These are phyloP conservation scores for Russula earlei DNA, from an alignment of 768 basidiomycete genomes.

Conservation along the genomic window DNA sequence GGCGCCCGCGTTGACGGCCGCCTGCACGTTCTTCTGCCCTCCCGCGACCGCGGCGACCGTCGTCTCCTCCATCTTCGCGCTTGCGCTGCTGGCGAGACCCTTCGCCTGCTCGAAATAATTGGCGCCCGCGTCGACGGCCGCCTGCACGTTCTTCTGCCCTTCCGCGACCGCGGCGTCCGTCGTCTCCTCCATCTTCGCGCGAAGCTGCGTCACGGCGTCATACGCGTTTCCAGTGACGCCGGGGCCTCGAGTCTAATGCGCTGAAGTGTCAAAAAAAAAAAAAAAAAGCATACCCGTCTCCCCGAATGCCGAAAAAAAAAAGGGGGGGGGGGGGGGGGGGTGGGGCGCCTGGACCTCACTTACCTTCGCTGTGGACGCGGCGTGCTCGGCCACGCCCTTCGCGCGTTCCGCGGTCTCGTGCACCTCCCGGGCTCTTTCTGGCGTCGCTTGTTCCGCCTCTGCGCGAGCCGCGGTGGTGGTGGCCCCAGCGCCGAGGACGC, in stretches of 20 bases:
- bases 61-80: conserved; percentile 27
- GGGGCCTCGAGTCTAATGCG: conserved; percentile 6
- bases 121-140: conserved; percentile 35
- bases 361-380: conserved; percentile 46
- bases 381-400: conserved; percentile 40
- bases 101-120: conserved; percentile 50
- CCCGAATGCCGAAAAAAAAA: neutral
- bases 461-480: conserved; percentile 48
- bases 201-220: conserved; percentile 25
- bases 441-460: conserved; percentile 38
- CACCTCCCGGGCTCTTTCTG: conserved; percentile 34
- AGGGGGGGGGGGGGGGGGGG: neutral
- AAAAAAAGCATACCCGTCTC: too few relatives aligned
- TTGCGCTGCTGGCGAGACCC: conserved; percentile 34
- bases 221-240: neutral
- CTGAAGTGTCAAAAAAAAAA: too few relatives aligned
- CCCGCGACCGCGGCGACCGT: conserved; percentile 48
- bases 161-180: conserved; percentile 48
- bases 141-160: conserved; percentile 43
- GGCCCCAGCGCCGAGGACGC: conserved; percentile 17
- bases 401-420: conserved; percentile 38
- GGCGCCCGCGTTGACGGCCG: conserved; percentile 35
- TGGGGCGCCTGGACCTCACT: too few relatives aligned
- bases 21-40: conserved; percentile 43
- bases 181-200: conserved; percentile 27